phyloP scores from a whole-genome alignment of 805 yeast species.

The Pichia eremophila region DNA sequence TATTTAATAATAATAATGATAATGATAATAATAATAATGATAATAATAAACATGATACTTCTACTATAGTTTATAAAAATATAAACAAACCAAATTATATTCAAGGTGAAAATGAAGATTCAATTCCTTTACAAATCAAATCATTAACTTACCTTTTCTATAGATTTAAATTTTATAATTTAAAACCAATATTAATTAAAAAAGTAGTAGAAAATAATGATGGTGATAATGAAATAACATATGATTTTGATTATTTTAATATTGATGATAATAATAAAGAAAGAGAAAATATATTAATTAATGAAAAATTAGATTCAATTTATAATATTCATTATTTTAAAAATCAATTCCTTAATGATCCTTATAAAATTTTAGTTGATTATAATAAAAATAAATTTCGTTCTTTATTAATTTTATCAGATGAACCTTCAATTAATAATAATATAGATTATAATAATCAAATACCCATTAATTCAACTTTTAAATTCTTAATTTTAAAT shows the following conservation, averaged over 20 bases:
- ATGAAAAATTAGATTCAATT: constrained; percentile 41
- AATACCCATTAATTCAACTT: constrained; percentile 21
- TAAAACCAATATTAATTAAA: constrained; percentile 30
- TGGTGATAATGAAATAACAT: not conserved
- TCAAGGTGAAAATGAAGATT: constrained; percentile 42
- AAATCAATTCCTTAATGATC: constrained; percentile 37
- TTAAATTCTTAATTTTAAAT: constrained; percentile 31
- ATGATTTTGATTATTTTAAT: constrained; percentile 5
- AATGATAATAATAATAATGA: not conserved
- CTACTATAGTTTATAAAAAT: constrained; percentile 12
- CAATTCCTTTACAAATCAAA: constrained; percentile 52
- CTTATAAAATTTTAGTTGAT: constrained; percentile 57
- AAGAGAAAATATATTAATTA: constrained; percentile 10
- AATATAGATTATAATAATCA: not conserved
- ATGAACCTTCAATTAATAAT: constrained; percentile 33
- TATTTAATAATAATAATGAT: not conserved
- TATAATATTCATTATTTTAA: constrained; percentile 43
- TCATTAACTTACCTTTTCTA: constrained; percentile 48
- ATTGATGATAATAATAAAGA: not conserved
- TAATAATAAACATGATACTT: not conserved
- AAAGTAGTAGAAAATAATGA: constrained; percentile 1
- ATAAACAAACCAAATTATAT: constrained; percentile 41
- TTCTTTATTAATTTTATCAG: constrained; percentile 46
- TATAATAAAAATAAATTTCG: constrained; percentile 61
- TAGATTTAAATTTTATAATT: constrained; percentile 6